phyloP scores from a whole-genome alignment of 371 early-diverging fungal species.

The Mortierella polycephala region DNA sequence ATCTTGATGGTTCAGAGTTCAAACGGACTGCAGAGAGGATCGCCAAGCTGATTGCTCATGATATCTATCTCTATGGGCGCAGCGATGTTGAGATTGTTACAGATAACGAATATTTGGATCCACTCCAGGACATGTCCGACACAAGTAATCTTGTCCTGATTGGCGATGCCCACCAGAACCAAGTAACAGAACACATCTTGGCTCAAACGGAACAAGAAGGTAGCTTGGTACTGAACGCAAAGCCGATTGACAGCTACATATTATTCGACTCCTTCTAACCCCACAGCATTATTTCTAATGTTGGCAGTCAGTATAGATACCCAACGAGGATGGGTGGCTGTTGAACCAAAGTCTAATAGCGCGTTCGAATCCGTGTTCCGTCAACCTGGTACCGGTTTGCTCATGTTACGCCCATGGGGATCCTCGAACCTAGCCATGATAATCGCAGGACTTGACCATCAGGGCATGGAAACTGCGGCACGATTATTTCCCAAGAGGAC shows the following conservation, averaged over 20 bases:
- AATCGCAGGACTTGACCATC: slow-evolving; percentile 57
- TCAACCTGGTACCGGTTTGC: slow-evolving; percentile 53
- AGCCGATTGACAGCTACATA: too few species aligned
- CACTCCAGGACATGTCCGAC: background rate
- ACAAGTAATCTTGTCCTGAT: slow-evolving; percentile 29
- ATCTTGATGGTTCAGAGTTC: slow-evolving; percentile 41
- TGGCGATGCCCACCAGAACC: slow-evolving; percentile 34
- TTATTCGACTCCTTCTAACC: too few species aligned
- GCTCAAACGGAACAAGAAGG: slow-evolving; percentile 14
- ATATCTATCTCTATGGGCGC: slow-evolving; percentile 70
- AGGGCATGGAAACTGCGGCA: slow-evolving; percentile 57
- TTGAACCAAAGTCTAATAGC: slow-evolving; percentile 6
- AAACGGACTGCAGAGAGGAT: slow-evolving; percentile 40
- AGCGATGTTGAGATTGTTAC: slow-evolving; percentile 67
- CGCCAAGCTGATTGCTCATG: slow-evolving; percentile 68
- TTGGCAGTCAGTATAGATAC: slow-evolving; percentile 21
- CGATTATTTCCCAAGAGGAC: slow-evolving; percentile 63
- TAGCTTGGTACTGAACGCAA: background rate
- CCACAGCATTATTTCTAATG: background rate
- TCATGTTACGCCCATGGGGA: slow-evolving; percentile 58
- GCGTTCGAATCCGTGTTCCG: slow-evolving; percentile 5
- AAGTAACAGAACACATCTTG: slow-evolving; percentile 21
- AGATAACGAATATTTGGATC: slow-evolving; percentile 56
- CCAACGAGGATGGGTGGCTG: background rate
- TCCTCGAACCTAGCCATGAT: slow-evolving; percentile 52